These are phyloP conservation scores for Penicillium decumbens DNA, from an alignment of 2,329 filamentous ascomycete genomes.

Conservation along the genomic window DNA sequence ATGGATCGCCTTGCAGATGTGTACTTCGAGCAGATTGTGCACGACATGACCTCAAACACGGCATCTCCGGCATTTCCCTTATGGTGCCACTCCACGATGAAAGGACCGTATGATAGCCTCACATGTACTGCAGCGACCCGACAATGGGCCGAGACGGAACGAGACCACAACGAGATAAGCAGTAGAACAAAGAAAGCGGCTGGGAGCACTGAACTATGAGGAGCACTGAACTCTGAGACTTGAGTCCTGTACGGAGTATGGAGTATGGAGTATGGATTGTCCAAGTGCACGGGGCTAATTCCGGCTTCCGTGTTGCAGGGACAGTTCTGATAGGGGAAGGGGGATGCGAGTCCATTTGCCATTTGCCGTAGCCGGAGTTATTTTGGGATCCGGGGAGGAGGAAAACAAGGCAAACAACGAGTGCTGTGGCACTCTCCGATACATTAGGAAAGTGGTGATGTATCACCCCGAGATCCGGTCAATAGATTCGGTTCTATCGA, in stretches of 20 bases:
- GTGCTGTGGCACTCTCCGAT: neutral
- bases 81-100: slow-evolving; percentile 6
- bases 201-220: neutral
- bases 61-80: slow-evolving; percentile 1
- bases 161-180: slow-evolving; percentile 9
- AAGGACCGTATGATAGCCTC: slow-evolving; percentile 6
- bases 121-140: slow-evolving; percentile 7
- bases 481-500: neutral
- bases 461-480: neutral
- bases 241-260: too few relatives aligned
- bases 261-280: too few relatives aligned
- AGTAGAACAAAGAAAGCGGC: neutral
- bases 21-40: too few relatives aligned
- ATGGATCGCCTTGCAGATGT: neutral
- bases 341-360: neutral
- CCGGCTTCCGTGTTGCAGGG: slow-evolving; percentile 4
- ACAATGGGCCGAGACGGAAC: slow-evolving; percentile 15
- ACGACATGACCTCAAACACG: slow-evolving; percentile 1
- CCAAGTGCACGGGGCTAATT: neutral
- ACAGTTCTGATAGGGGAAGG: slow-evolving; percentile 9
- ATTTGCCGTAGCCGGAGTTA: neutral
- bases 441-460: neutral
- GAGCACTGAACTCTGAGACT: neutral
- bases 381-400: too few relatives aligned
- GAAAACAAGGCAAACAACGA: neutral